Base-by-base conservation (phyloP, 2,329 filamentous ascomycete species). In the Ophiostoma perfectum region DNA sequence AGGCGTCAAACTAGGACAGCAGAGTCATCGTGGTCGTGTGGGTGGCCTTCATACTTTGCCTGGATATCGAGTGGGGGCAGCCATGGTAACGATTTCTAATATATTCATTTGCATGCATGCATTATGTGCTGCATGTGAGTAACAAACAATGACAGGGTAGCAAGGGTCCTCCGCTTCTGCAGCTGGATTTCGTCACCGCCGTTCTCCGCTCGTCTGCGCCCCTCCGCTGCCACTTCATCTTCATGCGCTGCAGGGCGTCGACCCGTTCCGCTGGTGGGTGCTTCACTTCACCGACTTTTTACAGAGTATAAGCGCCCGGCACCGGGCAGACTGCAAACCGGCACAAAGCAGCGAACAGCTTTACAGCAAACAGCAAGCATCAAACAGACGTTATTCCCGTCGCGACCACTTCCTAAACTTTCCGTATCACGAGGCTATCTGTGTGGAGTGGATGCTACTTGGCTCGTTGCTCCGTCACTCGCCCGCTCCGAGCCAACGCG, bases 111-210 rank as follows among this genome's bases (percentile, higher is more conserved):
- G 49, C 49, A 55, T 55, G 49, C 49, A 55, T 52, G 49, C 27
- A 4, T n/a, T 11, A 55, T 55, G 42, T 45, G 42, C 7, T 45
- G 49, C 49, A 55, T 14, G 18, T 4, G 27, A 27, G 27, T 27
- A 27, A 27, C 27, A 27, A 27, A 27, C 27, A 27, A 27, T 27
- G n/a, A 49, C 47, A 49, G 47, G 16, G 14, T 47, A 44, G 4
- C 45, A 27, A n/a, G n/a, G 18, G 49, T 27, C 49, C 27, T 6
- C 42, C 42, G 42, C 42, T 44, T 12, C 42, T 60, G 55, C 55
- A 60, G 55, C 18, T 60, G 27, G 27, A 36, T 14, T 18, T 60
- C 55, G 55, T 60, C 55, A 60, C 55, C 55, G 55, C 55, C 55
- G 55, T 60, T 55, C 55, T 60, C 55, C 55, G 55, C 55, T 16